Evolutionary conservation across 169 alveolate genomes (phyloP).

Genomic region (Plasmodium malariae): DNA sequence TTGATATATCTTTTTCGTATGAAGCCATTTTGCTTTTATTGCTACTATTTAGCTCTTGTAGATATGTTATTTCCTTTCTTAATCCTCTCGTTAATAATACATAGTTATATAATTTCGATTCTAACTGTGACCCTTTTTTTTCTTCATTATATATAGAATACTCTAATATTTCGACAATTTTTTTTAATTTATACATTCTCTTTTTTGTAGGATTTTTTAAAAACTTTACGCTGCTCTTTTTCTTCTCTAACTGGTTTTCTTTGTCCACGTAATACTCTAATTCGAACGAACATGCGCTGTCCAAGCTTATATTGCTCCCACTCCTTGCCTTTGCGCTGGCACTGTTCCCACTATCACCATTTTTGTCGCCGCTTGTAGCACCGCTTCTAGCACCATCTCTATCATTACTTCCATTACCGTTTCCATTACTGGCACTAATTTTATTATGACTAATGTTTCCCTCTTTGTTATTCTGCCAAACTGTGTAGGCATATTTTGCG

Average conservation of each 20-base stretch:
- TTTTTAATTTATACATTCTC: constrained; percentile 69
- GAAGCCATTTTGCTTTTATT: constrained; percentile 49
- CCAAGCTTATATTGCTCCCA: constrained; percentile 39
- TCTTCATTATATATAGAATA: constrained; percentile 74
- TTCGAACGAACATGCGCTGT: constrained; percentile 59
- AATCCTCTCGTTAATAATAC: constrained; percentile 26
- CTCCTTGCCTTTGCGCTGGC: background rate
- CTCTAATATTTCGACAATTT: constrained; percentile 70
- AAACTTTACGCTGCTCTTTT: constrained; percentile 28
- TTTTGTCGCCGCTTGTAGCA: no score
- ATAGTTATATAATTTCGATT: constrained; percentile 49
- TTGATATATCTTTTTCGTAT: constrained; percentile 72
- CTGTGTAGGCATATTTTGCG: background rate
- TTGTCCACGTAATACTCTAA: background rate
- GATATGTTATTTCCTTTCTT: constrained; percentile 28
- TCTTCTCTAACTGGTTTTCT: background rate
- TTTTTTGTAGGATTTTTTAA: constrained; percentile 75
- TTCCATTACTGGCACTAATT: background rate
- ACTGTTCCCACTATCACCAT: background rate
- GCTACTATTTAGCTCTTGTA: constrained; percentile 26
- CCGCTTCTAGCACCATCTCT: background rate
- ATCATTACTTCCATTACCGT: constrained; percentile 3
- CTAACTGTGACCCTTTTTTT: constrained; percentile 60
- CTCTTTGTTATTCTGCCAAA: background rate
- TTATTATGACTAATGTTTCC: background rate